Conservation (phyloP, 192 early-diverging fungal species). For the Entomortierella beljakovae region DNA sequence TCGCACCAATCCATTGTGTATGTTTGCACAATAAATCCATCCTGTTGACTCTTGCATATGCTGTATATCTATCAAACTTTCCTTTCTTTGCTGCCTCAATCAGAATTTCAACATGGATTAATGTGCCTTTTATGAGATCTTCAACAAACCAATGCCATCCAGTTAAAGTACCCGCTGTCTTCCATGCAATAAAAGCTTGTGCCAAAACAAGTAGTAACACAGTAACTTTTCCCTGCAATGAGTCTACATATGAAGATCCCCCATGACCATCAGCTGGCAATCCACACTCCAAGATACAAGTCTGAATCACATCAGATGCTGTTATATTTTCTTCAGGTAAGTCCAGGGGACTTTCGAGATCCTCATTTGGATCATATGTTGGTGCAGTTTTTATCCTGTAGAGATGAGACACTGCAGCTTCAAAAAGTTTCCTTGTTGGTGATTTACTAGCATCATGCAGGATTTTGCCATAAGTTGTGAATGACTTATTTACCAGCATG, state of each 20-base stretch:
- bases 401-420: conserved; percentile 43
- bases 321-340: background rate
- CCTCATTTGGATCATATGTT: background rate
- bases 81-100: conserved; percentile 17
- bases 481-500: no score
- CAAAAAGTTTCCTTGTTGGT: conserved; percentile 33
- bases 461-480: background rate
- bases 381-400: conserved; percentile 27
- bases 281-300: conserved; percentile 45
- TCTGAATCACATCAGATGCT: conserved; percentile 17
- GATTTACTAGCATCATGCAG: conserved; percentile 2
- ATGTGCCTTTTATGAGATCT: conserved; percentile 21
- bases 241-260: conserved; percentile 27
- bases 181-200: conserved; percentile 12
- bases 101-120: background rate
- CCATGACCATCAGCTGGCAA: conserved; percentile 31
- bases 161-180: background rate
- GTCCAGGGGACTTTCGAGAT: no score
- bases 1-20: conserved; percentile 13
- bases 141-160: conserved; percentile 55
- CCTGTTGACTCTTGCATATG: conserved; percentile 4
- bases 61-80: conserved; percentile 1
- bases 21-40: conserved; percentile 2
- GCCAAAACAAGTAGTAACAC: conserved; percentile 10
- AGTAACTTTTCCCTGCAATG: conserved; percentile 23